Conservation (phyloP, 768 basidiomycete species). For the Agaricus sinodeliciosus region DNA sequence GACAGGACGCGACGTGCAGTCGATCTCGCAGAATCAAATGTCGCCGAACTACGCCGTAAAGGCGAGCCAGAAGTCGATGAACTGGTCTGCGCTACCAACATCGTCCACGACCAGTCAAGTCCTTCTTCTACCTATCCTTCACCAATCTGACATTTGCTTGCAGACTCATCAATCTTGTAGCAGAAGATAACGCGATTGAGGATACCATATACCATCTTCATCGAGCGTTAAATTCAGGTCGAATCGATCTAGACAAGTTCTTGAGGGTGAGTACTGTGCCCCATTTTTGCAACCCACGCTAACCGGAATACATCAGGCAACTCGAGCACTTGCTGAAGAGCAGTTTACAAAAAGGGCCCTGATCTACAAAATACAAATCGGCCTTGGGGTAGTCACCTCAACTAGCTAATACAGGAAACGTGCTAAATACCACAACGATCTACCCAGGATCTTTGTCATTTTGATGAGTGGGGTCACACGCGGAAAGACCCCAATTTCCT, state of each 20-base stretch:
- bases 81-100: slow-evolving; percentile 89
- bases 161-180: slow-evolving; percentile 92
- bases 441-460: slow-evolving; percentile 3
- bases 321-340: slow-evolving; percentile 85
- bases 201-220: slow-evolving; percentile 98
- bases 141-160: slow-evolving; percentile 7
- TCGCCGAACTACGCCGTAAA: slow-evolving; percentile 71
- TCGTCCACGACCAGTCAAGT: slow-evolving; percentile 93
- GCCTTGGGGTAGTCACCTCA: slow-evolving; percentile 42
- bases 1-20: slow-evolving; percentile 60
- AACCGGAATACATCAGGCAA: slow-evolving; percentile 41
- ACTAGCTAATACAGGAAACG: neutral
- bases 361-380: slow-evolving; percentile 79
- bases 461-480: neutral
- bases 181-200: slow-evolving; percentile 98
- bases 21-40: slow-evolving; percentile 59
- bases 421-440: neutral
- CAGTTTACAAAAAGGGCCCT: slow-evolving; percentile 96
- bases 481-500: slow-evolving; percentile 7
- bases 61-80: slow-evolving; percentile 96
- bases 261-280: slow-evolving; percentile 57
- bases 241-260: slow-evolving; percentile 93
- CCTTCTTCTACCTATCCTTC: slow-evolving; percentile 8
- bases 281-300: too few relatives aligned
- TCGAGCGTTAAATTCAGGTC: slow-evolving; percentile 82